Evolutionary conservation across 805 yeast species (phyloP).

Genomic region (Candida pseudofarinosa): DNA sequence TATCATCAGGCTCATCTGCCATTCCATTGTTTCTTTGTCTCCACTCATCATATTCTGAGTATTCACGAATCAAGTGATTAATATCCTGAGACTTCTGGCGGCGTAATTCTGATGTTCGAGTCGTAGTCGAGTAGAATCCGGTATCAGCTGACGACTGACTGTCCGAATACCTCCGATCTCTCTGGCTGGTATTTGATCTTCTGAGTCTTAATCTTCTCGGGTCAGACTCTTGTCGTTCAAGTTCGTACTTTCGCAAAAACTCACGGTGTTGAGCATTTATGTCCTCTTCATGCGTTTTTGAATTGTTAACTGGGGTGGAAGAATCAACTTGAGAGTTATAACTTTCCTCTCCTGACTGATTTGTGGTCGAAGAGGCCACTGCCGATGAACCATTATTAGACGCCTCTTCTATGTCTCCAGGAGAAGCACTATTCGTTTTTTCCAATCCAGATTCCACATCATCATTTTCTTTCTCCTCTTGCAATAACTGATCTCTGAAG

Average conservation of each 20-base stretch:
- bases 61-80: slow-evolving; percentile 38
- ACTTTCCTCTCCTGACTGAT: not conserved
- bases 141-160: slow-evolving; percentile 5
- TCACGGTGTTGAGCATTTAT: slow-evolving; percentile 17
- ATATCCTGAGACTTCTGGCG: slow-evolving; percentile 30
- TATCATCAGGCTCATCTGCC: not conserved
- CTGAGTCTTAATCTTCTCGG: slow-evolving; percentile 1
- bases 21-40: slow-evolving; percentile 1
- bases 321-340: not conserved
- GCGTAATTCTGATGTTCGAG: slow-evolving; percentile 23
- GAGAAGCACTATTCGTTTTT: not conserved
- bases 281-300: not conserved
- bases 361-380: not conserved
- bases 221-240: too few relatives aligned
- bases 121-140: slow-evolving; percentile 11
- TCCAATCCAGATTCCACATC: not conserved
- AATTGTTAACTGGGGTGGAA: not conserved
- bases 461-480: slow-evolving; percentile 10
- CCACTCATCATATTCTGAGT: slow-evolving; percentile 43
- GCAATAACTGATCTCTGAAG: slow-evolving; percentile 42
- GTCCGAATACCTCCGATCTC: slow-evolving; percentile 6
- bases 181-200: not conserved
- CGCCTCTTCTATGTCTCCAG: not conserved
- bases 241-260: slow-evolving; percentile 13
- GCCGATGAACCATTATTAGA: not conserved